These are phyloP conservation scores for Pterocarpus macrocarpus DNA, from an alignment of 306 rosid genomes.

Conservation along the genomic window DNA sequence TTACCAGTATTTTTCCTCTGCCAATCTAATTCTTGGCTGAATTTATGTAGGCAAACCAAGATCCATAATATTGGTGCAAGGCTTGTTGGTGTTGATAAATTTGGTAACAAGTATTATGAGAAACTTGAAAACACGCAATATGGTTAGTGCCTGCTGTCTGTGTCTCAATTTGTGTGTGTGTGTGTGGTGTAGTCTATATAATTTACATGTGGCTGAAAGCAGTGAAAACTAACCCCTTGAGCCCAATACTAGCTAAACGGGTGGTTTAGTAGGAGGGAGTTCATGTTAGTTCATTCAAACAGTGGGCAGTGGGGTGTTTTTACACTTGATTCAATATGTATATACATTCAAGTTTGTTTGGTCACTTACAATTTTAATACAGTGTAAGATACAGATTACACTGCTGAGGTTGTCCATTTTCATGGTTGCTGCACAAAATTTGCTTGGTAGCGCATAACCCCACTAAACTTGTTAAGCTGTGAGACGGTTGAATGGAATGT, in stretches of 20 bases:
- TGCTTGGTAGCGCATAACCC: too few species aligned
- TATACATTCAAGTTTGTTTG: not conserved
- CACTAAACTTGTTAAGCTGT: too few species aligned
- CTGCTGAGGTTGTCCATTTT: too few species aligned
- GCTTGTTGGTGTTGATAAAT: slow-evolving; percentile 91
- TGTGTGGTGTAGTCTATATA: slow-evolving; percentile 18
- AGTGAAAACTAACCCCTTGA: slow-evolving; percentile 21
- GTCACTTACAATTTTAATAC: not conserved
- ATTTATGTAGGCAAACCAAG: slow-evolving; percentile 86
- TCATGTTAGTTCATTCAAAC: not conserved
- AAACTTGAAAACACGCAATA: slow-evolving; percentile 63
- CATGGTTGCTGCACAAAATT: too few species aligned
- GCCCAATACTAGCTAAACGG: not conserved
- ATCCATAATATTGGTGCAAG: slow-evolving; percentile 94
- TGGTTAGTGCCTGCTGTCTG: slow-evolving; percentile 62
- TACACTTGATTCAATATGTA: not conserved
- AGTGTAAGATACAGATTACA: too few species aligned
- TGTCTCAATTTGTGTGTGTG: slow-evolving; percentile 6
- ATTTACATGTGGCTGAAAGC: slow-evolving; percentile 16
- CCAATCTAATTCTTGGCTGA: slow-evolving; percentile 38
- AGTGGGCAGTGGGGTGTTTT: not conserved
- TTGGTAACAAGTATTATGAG: slow-evolving; percentile 94
- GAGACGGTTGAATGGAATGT: too few species aligned
- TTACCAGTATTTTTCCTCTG: slow-evolving; percentile 11
- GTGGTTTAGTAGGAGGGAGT: too few species aligned